Base-by-base conservation (phyloP, 768 basidiomycete genomes). In the Tulasnella sp. region DNA sequence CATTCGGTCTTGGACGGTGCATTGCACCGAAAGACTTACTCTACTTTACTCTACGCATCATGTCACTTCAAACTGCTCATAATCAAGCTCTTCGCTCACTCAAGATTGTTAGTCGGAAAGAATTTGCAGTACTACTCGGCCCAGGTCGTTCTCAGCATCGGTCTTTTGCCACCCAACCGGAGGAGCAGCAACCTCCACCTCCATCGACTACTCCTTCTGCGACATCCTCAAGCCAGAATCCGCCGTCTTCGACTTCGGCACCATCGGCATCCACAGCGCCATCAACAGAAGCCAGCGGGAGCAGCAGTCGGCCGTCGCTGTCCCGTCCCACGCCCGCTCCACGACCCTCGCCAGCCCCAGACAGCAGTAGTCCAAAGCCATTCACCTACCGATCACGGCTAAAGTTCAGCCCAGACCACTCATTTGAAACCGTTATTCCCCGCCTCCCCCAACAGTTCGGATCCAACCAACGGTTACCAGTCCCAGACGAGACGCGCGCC, bases 401-500 rank as follows among this genome's bases (percentile, higher is more conserved):
- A 40, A 28, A 42, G 37, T 80, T 72, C n/a, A 72, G 58, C 42
- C 44, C 44, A 22, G 78, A 80, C 40, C 75, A 60, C 54, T 75
- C 80, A 18, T 80, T 80, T 44, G 40, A 76, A 46, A 60, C 80
- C 34, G 78, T 80, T 24, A 44, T 80, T 18, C 74, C 80, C 9
- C 80, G 64, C n/a, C 74, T 80, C 40, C 81, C 81, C 24, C 73
- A 37, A n/a, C 60, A 78, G 0, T 95, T 96, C 86, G 95, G 95
- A 31, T 88, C 90, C 44, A 96, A 96, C 85, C 95, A 96, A 86
- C 88, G 95, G 7, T 88, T 96, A 0, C 90, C 93, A 0, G 95
- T 96, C 11, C 89, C 94, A 18, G 92, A 92, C 84, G 91, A 93
- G 37, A 96, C 93, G 3, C 90, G 95, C 5, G 92, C 93, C 3